Conservation (phyloP, 129 eudicot species). For the Chrysanthemum makinoi region DNA sequence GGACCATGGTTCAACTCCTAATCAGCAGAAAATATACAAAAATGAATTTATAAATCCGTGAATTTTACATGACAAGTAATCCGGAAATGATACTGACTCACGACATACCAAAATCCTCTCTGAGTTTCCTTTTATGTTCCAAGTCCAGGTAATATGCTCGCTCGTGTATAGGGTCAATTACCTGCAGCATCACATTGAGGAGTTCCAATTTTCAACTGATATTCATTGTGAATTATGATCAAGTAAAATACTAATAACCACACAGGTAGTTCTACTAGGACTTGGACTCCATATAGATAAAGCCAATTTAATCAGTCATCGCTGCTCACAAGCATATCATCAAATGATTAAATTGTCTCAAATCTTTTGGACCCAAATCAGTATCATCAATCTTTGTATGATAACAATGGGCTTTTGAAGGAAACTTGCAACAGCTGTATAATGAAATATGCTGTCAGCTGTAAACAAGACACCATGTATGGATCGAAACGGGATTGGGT, state of each 20-base stretch:
- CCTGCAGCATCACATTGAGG: not conserved
- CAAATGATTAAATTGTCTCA: too few relatives aligned
- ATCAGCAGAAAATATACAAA: too few relatives aligned
- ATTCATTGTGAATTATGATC: too few relatives aligned
- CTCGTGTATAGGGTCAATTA: not conserved
- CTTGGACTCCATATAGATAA: too few relatives aligned
- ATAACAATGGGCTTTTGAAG: not conserved
- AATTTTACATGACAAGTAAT: not conserved
- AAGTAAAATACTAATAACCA: too few relatives aligned
- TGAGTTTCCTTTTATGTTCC: not conserved
- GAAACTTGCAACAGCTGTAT: not conserved
- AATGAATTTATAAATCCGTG: too few relatives aligned
- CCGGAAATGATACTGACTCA: not conserved
- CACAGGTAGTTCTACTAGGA: too few relatives aligned
- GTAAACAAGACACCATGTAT: not conserved
- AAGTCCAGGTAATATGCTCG: not conserved
- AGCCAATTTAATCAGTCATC: too few relatives aligned
- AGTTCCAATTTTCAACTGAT: too few relatives aligned
- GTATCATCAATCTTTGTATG: not conserved
- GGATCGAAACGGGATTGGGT: too few relatives aligned
- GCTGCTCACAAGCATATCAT: too few relatives aligned
- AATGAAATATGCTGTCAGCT: not conserved
- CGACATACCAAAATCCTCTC: not conserved
- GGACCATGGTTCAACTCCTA: constrained; percentile 23
- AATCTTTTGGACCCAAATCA: too few relatives aligned